Evolutionary conservation across 371 early-diverging fungal species (phyloP), one percentile per base, ranked within the genome.

Genomic region (Lichtheimia hyalospora): DNA sequence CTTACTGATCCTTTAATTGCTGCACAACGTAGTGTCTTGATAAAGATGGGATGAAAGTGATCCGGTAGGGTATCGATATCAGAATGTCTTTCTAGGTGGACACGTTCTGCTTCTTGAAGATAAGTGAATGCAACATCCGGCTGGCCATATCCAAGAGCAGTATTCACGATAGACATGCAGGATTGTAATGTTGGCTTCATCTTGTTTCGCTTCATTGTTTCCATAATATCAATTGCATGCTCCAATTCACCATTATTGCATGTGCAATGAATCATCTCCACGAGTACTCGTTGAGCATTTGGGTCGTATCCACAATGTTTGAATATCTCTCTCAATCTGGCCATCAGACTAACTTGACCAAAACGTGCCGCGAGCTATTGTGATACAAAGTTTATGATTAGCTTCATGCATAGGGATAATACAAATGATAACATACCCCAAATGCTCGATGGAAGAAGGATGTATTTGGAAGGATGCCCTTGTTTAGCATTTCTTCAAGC

Each of bases 1-100:
- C 74, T 69, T 79, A 86, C 86, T 58, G 71, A 52, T 20, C 73
- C 71, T 44, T 69, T 64, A 2, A 71, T 58, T 3, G 83, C 80
- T 4, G 83, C 82, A 21, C 63, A 73, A n/a, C 81, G 67, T 28
- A 86, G 61, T 0, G 79, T 60, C 52, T 70, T 57, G 18, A 74
- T 49, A 44, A 73, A 76, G 1, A 79, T 27, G 12, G 53, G 44
- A 6, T 67, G 48, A 3, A 73, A 64, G n/a, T 69, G 59, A 5
- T 53, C 63, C 21, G 63, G 51, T 13, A 77, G 70, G 18, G 62
- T 69, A 15, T 64, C 54, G 24, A 75, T 62, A 4, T 66, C 62
- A 28, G 70, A 73, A 0, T 73, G 76, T 60, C 77, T 63, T 56
- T 71, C 60, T n/a, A 85, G 52, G 6, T 82, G 57, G 25, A 75